These are phyloP conservation scores for Aquilaria sinensis DNA, from an alignment of 345 rosid species.

Conservation along the genomic window DNA sequence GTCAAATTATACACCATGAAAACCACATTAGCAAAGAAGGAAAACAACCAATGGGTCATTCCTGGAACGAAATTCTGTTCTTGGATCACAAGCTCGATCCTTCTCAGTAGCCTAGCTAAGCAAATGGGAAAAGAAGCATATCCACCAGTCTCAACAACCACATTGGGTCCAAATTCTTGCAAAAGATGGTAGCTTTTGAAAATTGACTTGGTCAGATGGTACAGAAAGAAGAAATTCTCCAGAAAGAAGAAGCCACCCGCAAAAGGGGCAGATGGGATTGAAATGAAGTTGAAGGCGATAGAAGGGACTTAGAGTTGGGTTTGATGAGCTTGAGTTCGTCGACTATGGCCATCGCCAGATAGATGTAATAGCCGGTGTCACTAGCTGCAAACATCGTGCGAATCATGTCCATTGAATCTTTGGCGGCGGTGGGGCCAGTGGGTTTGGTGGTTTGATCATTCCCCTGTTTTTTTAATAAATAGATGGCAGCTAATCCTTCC, in stretches of 20 bases:
- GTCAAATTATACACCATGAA: constrained; percentile 71
- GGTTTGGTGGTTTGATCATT: constrained; percentile 12
- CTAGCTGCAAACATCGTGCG: too few relatives aligned
- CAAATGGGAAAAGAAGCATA: constrained; percentile 78
- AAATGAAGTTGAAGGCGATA: constrained; percentile 46
- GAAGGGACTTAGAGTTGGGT: constrained; percentile 17
- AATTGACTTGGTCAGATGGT: constrained; percentile 38
- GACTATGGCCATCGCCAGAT: too few relatives aligned
- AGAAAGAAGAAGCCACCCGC: constrained; percentile 24
- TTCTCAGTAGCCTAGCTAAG: constrained; percentile 44
- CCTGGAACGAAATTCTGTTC: constrained; percentile 78
- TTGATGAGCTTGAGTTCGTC: too few relatives aligned
- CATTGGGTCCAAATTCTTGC: constrained; percentile 42
- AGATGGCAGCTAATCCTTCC: constrained; percentile 20
- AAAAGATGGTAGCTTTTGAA: constrained; percentile 33
- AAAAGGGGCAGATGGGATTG: constrained; percentile 31
- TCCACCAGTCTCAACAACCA: constrained; percentile 83
- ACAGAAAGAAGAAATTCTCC: constrained; percentile 47
- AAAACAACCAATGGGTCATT: constrained; percentile 22
- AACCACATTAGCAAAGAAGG: constrained; percentile 47
- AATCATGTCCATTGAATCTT: background rate
- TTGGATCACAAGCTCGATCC: constrained; percentile 60
- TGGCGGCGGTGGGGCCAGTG: constrained; percentile 4
- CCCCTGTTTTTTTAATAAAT: constrained; percentile 22
- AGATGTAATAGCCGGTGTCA: too few relatives aligned